Conservation (phyloP, 768 basidiomycete genomes). For the Steccherinum ochraceum region DNA sequence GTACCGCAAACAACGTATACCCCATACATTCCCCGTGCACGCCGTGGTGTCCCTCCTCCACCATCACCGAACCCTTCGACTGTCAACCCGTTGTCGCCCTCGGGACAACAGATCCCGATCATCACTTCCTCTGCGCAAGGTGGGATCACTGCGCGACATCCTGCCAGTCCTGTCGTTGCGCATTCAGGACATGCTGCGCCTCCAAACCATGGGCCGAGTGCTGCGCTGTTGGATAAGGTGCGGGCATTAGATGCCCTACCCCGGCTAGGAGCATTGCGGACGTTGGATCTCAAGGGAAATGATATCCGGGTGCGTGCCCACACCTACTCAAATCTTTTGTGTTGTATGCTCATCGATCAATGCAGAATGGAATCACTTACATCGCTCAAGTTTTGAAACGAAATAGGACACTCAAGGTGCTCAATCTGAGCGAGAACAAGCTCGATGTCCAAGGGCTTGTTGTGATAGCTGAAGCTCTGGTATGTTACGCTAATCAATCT, state of each 20-base stretch:
- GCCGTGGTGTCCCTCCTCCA: constrained; percentile 37
- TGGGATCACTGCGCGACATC: constrained; percentile 43
- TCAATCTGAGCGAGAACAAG: constrained; percentile 93
- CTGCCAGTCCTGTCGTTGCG: constrained; percentile 10
- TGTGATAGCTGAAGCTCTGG: constrained; percentile 82
- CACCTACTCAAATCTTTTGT: too few relatives aligned
- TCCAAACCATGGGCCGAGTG: constrained; percentile 56
- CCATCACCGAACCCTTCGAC: constrained; percentile 16
- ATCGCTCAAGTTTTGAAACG: constrained; percentile 94
- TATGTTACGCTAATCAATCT: constrained; percentile 29
- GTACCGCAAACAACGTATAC: constrained; percentile 70
- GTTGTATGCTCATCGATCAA: constrained; percentile 60
- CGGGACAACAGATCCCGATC: constrained; percentile 52
- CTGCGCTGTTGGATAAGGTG: constrained; percentile 81
- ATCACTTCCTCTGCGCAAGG: constrained; percentile 54
- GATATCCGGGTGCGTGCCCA: constrained; percentile 70
- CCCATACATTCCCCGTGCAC: constrained; percentile 70
- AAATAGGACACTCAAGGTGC: constrained; percentile 88
- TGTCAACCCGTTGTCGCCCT: constrained; percentile 31
- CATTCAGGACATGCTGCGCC: constrained; percentile 11
- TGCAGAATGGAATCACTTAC: constrained; percentile 85
- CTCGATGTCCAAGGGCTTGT: constrained; percentile 79
- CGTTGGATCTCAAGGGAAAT: constrained; percentile 88
- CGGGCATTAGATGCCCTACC: constrained; percentile 85
- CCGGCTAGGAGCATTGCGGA: constrained; percentile 77